These are phyloP conservation scores for Hypoxylon sp. DNA, from an alignment of 2,329 filamentous ascomycete species.

Conservation along the genomic window DNA sequence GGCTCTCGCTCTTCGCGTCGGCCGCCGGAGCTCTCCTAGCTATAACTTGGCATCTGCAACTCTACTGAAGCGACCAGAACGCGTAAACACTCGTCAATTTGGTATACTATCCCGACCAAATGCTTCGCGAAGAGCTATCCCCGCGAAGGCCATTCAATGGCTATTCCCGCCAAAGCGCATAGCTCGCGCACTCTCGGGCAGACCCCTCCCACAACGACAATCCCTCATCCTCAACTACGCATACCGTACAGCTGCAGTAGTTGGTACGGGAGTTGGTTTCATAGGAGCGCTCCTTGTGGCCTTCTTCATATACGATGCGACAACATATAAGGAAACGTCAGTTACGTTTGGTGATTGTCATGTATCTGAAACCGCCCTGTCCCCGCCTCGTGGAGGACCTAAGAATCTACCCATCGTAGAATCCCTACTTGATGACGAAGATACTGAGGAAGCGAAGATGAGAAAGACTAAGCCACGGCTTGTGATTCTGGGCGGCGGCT, in stretches of 20 bases:
- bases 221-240: constrained; percentile 68
- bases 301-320: constrained; percentile 95
- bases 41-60: constrained; percentile 24
- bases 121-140: constrained; percentile 22
- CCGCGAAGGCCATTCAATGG: constrained; percentile 35
- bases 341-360: constrained; percentile 77
- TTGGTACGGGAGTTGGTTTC: constrained; percentile 82
- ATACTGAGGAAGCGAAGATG: constrained; percentile 75
- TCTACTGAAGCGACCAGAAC: constrained; percentile 21
- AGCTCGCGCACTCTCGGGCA: constrained; percentile 64
- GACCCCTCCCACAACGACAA: constrained; percentile 63
- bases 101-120: constrained; percentile 39
- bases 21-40: constrained; percentile 41
- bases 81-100: constrained; percentile 40
- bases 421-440: constrained; percentile 89
- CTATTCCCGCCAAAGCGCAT: constrained; percentile 47
- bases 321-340: constrained; percentile 82
- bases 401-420: constrained; percentile 96
- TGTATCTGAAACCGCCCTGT: constrained; percentile 86
- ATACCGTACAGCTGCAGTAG: constrained; percentile 76
- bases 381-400: constrained; percentile 84
- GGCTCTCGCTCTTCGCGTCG: constrained; percentile 42
- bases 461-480: constrained; percentile 91
- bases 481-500: constrained; percentile 93
- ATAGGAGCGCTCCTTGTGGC: constrained; percentile 77